Conservation (phyloP, 805 yeast genomes). For the Groenewaldozyma salmanticensis region DNA sequence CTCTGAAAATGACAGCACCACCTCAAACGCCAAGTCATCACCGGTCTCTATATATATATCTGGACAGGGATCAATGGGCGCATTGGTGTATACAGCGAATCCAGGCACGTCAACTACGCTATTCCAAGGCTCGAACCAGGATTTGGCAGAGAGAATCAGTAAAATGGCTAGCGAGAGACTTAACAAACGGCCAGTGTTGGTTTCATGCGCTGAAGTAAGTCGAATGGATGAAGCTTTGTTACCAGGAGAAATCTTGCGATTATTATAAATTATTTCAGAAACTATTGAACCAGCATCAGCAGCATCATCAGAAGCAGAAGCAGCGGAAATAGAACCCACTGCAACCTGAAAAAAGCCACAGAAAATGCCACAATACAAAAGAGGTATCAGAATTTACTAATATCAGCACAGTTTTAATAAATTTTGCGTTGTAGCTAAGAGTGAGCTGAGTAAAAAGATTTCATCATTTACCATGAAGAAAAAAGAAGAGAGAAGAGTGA, state of each 20-base stretch:
- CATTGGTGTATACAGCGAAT: not conserved
- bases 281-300: too few species aligned
- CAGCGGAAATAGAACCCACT: too few species aligned
- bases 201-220: not conserved
- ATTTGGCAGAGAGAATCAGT: not conserved
- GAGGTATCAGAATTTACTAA: not conserved
- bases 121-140: not conserved
- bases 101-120: not conserved
- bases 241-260: not conserved
- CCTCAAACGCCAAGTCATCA: too few species aligned
- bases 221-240: not conserved
- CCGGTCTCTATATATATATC: not conserved
- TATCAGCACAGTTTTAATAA: not conserved
- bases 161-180: not conserved
- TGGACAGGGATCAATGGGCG: not conserved
- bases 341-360: too few species aligned
- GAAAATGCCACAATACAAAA: too few species aligned
- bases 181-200: not conserved
- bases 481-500: constrained; percentile 1
- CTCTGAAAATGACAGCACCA: not conserved
- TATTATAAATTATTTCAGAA: too few species aligned
- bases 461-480: constrained; percentile 13
- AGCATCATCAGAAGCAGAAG: too few species aligned
- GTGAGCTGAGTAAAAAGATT: constrained; percentile 21
- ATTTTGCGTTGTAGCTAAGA: constrained; percentile 11